A percentile compares a stretch with the other conserved stretches of the same genome.
Evolutionary conservation across 2,329 filamentous ascomycete species (phyloP).

Genomic region (Xylaria multiplex): DNA sequence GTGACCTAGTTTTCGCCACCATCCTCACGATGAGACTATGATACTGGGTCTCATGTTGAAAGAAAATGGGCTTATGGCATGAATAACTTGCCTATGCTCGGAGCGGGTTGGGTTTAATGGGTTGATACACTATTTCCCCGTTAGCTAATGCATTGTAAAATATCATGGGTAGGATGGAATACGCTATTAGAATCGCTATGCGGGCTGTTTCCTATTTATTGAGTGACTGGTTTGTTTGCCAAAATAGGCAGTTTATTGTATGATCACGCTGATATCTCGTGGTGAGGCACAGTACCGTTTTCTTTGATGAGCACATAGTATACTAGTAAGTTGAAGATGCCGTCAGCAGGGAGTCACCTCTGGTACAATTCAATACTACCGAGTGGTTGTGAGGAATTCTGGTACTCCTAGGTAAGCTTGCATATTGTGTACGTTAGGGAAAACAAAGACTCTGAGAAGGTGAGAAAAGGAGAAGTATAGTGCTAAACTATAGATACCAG

Average conservation of each 20-base stretch:
- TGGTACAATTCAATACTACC: neutral
- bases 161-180: constrained; percentile 17
- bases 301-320: too few species aligned
- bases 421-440: constrained; percentile 3
- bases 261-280: constrained; percentile 12
- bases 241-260: constrained; percentile 22
- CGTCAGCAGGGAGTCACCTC: constrained; percentile 2
- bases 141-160: constrained; percentile 19
- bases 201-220: constrained; percentile 3
- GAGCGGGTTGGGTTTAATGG: constrained; percentile 5
- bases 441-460: constrained; percentile 7
- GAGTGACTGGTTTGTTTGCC: constrained; percentile 11
- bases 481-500: constrained; percentile 14
- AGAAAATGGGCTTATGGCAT: constrained; percentile 6
- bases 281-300: neutral
- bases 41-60: neutral
- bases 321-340: neutral
- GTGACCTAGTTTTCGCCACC: neutral
- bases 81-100: neutral
- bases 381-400: neutral
- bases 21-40: neutral
- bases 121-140: too few species aligned
- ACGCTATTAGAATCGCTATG: constrained; percentile 23
- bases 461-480: constrained; percentile 10
- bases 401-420: constrained; percentile 15